These are phyloP conservation scores for Apiospora kogelbergensis DNA, from an alignment of 2,329 filamentous ascomycete species.

Conservation along the genomic window DNA sequence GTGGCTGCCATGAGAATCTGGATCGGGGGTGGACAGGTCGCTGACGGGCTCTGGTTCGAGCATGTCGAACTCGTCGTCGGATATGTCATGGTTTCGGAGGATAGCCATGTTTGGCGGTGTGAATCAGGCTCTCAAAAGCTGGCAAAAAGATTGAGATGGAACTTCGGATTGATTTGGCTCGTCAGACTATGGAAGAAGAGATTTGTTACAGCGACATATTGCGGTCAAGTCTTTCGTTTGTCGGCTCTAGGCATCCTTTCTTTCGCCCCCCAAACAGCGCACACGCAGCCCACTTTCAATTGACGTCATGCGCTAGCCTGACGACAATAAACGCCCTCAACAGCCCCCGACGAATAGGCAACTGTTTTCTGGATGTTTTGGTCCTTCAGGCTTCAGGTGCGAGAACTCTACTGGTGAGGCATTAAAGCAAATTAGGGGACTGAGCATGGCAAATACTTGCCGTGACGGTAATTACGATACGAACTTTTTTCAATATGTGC, in stretches of 20 bases:
- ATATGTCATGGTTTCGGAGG: background rate
- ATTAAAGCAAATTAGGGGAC: too few species aligned
- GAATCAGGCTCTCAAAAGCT: background rate
- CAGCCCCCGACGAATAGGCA: background rate
- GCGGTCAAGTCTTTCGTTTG: background rate
- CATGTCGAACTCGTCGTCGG: slow-evolving; percentile 10
- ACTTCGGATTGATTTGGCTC: background rate
- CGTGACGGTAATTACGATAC: too few species aligned
- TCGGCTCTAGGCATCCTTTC: background rate
- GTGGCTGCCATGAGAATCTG: background rate
- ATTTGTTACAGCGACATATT: background rate
- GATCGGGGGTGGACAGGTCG: background rate
- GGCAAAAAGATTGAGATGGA: background rate
- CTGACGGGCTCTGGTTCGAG: slow-evolving; percentile 7
- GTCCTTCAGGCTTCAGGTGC: background rate
- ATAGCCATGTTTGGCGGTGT: background rate
- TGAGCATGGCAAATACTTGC: too few species aligned
- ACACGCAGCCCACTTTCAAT: background rate
- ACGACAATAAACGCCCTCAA: background rate
- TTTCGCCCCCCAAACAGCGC: background rate
- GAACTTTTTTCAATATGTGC: too few species aligned
- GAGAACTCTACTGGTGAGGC: background rate
- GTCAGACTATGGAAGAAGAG: background rate
- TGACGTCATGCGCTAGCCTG: background rate
- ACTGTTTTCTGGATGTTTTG: background rate